Evolutionary conservation across 129 eudicot species (phyloP).

Genomic region (Lonicera japonica): DNA sequence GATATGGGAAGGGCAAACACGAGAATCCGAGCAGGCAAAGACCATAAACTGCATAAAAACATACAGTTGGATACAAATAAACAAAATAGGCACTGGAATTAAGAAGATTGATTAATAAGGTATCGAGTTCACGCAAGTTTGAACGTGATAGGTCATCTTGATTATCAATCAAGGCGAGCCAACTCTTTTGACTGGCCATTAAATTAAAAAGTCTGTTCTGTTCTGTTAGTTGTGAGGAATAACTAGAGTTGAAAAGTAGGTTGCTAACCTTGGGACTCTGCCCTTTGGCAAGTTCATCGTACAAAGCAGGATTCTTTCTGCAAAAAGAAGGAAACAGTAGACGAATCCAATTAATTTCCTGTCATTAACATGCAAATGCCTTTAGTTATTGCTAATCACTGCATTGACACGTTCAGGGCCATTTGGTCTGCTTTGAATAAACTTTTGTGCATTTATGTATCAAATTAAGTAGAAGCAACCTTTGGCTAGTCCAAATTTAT

Average conservation of each 20-base stretch:
- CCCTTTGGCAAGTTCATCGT: slow-evolving; percentile 57
- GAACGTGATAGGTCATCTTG: background rate
- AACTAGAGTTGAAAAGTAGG: too few species aligned
- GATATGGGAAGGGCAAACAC: slow-evolving; percentile 88
- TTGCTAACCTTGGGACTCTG: slow-evolving; percentile 83
- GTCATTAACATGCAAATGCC: background rate
- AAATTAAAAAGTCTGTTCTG: too few species aligned
- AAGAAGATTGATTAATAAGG: background rate
- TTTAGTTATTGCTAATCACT: background rate
- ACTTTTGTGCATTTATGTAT: too few species aligned
- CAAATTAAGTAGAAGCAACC: too few species aligned
- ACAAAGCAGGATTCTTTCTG: slow-evolving; percentile 69
- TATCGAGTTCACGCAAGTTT: too few species aligned
- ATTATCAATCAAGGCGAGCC: background rate
- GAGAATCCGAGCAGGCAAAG: slow-evolving; percentile 87
- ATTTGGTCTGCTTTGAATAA: background rate
- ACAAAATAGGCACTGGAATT: background rate
- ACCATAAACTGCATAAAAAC: slow-evolving; percentile 66
- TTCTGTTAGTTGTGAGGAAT: background rate
- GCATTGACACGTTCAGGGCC: background rate
- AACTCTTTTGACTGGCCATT: background rate
- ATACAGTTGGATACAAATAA: background rate
- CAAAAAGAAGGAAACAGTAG: slow-evolving; percentile 1
- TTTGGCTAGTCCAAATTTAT: too few species aligned
- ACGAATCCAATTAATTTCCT: background rate